Evolutionary conservation across 371 early-diverging fungal species (phyloP).

Genomic region (Rhizopus microsporus): DNA sequence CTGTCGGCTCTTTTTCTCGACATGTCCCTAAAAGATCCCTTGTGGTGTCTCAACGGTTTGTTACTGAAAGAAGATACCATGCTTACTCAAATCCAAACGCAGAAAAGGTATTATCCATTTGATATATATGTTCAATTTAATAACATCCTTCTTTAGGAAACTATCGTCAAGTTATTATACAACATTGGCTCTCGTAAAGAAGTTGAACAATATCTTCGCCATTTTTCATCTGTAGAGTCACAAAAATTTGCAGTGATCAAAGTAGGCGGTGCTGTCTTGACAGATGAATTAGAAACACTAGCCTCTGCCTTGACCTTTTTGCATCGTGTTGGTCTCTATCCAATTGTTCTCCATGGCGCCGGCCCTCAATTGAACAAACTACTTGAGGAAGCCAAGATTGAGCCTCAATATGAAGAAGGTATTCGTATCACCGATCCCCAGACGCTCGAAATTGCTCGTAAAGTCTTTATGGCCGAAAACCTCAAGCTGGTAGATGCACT

Average conservation of each 20-base stretch:
- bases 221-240: conserved; percentile 95
- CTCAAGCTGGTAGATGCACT: conserved; percentile 94
- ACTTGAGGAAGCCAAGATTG: conserved; percentile 84
- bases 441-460: conserved; percentile 90
- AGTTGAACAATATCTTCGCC: conserved; percentile 95
- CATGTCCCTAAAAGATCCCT: conserved; percentile 16
- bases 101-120: conserved; percentile 36
- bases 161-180: conserved; percentile 94
- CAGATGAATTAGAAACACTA: conserved; percentile 92
- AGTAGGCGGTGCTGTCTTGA: conserved; percentile 96
- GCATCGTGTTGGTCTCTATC: conserved; percentile 95
- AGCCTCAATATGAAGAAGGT: conserved; percentile 93
- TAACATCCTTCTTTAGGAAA: conserved; percentile 67
- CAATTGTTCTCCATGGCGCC: conserved; percentile 96
- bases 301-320: conserved; percentile 94
- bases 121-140: background rate
- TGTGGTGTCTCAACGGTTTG: conserved; percentile 14
- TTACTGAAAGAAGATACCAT: conserved; percentile 18
- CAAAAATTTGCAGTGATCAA: conserved; percentile 99
- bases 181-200: conserved; percentile 98
- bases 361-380: conserved; percentile 94
- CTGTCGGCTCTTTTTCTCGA: conserved; percentile 18
- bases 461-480: conserved; percentile 91
- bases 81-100: conserved; percentile 32
- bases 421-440: conserved; percentile 93